Conservation (phyloP, 306 rosid species). For the Alnus rubra region DNA sequence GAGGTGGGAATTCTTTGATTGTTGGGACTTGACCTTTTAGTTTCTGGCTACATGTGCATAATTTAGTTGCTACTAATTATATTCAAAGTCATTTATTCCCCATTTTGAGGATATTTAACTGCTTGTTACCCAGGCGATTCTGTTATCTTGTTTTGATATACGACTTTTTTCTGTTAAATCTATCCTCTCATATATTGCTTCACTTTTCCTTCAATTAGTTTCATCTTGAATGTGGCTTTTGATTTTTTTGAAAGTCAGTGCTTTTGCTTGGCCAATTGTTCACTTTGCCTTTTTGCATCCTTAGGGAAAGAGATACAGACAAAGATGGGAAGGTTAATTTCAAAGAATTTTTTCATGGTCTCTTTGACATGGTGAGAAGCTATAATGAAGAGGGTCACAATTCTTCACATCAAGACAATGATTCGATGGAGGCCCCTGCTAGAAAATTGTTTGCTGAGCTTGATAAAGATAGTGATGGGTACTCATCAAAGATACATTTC, state of each 20-base stretch:
- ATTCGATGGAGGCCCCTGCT: conserved; percentile 76
- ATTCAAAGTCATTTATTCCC: background rate
- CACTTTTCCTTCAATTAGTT: background rate
- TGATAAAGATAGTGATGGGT: conserved; percentile 95
- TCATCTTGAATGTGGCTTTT: background rate
- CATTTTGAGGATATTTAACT: background rate
- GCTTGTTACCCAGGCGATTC: background rate
- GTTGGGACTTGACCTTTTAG: background rate
- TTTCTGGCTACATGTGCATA: background rate
- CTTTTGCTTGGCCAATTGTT: conserved; percentile 29
- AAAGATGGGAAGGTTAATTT: conserved; percentile 88
- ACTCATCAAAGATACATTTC: conserved; percentile 29
- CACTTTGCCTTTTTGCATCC: conserved; percentile 23
- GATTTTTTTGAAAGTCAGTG: background rate
- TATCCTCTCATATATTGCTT: background rate
- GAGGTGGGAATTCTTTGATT: background rate
- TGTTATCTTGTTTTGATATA: background rate
- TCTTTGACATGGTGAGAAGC: conserved; percentile 94
- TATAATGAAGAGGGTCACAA: conserved; percentile 77
- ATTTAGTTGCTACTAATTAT: background rate
- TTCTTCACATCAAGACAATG: conserved; percentile 52
- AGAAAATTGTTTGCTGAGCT: conserved; percentile 72
- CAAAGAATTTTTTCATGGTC: conserved; percentile 94
- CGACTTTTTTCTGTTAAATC: background rate
- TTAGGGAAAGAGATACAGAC: conserved; percentile 88